Conservation (phyloP, 2,329 filamentous ascomycete species). For the Colletotrichum plurivorum region DNA sequence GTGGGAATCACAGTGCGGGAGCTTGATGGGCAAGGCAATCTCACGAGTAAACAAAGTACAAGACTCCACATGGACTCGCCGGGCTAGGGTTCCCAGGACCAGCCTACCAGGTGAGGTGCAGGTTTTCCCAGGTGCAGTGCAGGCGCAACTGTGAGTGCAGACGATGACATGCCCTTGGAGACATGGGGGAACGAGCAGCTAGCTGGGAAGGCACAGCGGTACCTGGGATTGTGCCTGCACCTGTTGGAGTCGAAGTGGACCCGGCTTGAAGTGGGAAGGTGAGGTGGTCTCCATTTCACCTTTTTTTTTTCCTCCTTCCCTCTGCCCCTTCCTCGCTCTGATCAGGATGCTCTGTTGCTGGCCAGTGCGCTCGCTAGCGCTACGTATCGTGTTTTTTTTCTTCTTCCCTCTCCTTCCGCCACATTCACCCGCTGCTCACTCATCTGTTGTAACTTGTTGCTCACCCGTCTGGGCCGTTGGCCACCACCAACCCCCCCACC, state of each 20-base stretch:
- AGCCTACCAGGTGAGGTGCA: slow-evolving; percentile 26
- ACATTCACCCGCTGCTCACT: too few relatives aligned
- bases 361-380: slow-evolving; percentile 4
- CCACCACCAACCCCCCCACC: slow-evolving; percentile 24
- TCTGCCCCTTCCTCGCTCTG: background rate
- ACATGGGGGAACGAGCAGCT: slow-evolving; percentile 24
- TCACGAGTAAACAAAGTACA: slow-evolving; percentile 40
- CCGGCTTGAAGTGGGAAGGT: slow-evolving; percentile 21
- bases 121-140: slow-evolving; percentile 27
- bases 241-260: slow-evolving; percentile 25
- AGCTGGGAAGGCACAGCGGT: slow-evolving; percentile 23
- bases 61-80: slow-evolving; percentile 35
- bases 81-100: slow-evolving; percentile 36
- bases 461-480: background rate
- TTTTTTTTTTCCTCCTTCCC: background rate
- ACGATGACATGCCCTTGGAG: slow-evolving; percentile 13
- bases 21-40: slow-evolving; percentile 21
- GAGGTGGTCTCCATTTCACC: slow-evolving; percentile 15
- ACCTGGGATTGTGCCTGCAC: slow-evolving; percentile 12
- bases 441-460: too few relatives aligned
- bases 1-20: slow-evolving; percentile 33
- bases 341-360: slow-evolving; percentile 11
- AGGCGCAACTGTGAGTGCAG: background rate
- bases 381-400: slow-evolving; percentile 17
- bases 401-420: background rate